Base-by-base conservation (phyloP, 208 protist species). In the Acanthamoeba polyphaga region DNA sequence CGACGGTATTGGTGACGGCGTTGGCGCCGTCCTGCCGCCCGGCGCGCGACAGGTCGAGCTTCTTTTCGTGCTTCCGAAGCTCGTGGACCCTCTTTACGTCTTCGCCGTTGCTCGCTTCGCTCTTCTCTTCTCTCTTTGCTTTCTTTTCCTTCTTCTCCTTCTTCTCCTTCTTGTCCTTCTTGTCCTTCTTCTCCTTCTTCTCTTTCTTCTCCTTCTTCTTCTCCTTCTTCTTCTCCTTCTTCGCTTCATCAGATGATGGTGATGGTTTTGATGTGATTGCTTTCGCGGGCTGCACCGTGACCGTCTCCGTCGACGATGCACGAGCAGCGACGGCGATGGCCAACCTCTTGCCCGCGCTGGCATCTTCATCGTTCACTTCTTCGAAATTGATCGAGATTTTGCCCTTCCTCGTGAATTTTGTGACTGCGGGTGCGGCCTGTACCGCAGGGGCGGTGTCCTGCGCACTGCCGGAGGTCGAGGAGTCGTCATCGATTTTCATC, bases 331-430 rank as follows among this genome's bases (percentile, higher is more conserved):
- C 27, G 24, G 24, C 68, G n/a, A 19, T 74, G n/a, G 68, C 68
- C 1, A 10, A 13, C 9, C 17, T 74, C 66, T 74, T 74, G 66
- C 66, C 34, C 0, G 34, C 34, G 51, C 29, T 3, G 53, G 49
- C 46, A 46, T 66, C 80, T 88, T 88, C 76, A 85, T 46, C 34
- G 68, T 22, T 76, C n/a, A 22, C 66, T 74, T 74, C 66, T 74
- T 74, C 66, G 29, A 84, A 84, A 53, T 46, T 84, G 24, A 84
- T 84, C 24, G 80, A 88, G 80, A 88, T 64, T 88, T 88, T 88
- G 80, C 51, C 51, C 80, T 43, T 88, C 15, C 51, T n/a, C 9
- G 43, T 88, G 53, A 64, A 64, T 64, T 82, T 82, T 0, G 72
- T 4, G n/a, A 34, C 29, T 15, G 72, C 38, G 0, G 32, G 9